A percentile compares a stretch with the other conserved stretches of the same genome.
Evolutionary conservation across 768 basidiomycete genomes (phyloP).

Genomic region (Rhodotorula taiwanensis): DNA sequence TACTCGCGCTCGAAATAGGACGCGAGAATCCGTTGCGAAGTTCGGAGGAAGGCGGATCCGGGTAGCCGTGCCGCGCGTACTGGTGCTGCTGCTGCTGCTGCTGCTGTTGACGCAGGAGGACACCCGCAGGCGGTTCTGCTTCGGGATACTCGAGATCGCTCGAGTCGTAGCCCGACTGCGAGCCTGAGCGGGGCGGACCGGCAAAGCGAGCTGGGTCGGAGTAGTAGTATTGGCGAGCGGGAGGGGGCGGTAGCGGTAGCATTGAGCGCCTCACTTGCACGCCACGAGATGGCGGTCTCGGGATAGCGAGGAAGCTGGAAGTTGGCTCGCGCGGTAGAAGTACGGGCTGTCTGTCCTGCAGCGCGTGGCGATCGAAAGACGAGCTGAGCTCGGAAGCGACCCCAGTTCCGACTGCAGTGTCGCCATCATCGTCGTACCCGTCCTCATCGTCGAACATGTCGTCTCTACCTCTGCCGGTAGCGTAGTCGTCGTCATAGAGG

Average conservation of each 20-base stretch:
- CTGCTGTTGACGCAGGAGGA: not conserved
- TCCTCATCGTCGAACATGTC: not conserved
- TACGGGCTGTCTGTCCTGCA: not conserved
- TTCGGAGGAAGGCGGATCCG: not conserved
- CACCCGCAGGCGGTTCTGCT: not conserved
- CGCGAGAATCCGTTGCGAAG: not conserved
- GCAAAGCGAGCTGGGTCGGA: not conserved
- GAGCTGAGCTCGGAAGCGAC: slow-evolving; percentile 17
- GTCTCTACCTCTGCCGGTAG: too few species aligned
- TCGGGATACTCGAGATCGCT: slow-evolving; percentile 1
- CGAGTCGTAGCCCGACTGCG: slow-evolving; percentile 14
- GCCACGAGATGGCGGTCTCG: slow-evolving; percentile 4
- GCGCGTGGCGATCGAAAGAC: too few species aligned
- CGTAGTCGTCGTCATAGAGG: too few species aligned
- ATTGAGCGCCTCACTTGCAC: not conserved
- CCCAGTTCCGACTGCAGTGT: slow-evolving; percentile 23
- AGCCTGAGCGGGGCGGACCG: too few species aligned
- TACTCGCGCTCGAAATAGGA: not conserved
- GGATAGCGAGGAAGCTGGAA: not conserved
- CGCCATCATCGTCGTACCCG: slow-evolving; percentile 25
- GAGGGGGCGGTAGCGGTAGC: not conserved
- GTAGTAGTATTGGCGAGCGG: not conserved
- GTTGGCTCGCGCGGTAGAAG: not conserved
- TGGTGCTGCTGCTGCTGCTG: not conserved
- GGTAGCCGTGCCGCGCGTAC: not conserved